Evolutionary conservation across 495 filamentous ascomycete species (phyloP).

Genomic region (Trichoderma virens): DNA sequence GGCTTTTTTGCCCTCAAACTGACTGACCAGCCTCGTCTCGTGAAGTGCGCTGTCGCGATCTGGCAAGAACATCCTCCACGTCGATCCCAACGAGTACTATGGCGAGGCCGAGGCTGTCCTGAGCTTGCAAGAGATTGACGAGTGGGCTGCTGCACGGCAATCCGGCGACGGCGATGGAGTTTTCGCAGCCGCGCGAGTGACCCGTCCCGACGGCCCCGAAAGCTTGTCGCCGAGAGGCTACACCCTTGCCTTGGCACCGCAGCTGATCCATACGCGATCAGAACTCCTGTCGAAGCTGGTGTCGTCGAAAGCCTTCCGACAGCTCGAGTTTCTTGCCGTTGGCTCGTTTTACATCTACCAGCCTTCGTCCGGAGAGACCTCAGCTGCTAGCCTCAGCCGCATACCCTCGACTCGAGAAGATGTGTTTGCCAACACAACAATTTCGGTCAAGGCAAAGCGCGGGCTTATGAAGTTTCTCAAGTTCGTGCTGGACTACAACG

Average conservation of each 20-base stretch:
- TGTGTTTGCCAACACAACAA: constrained; percentile 63
- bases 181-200: constrained; percentile 22
- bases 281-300: constrained; percentile 68
- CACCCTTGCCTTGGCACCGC: constrained; percentile 74
- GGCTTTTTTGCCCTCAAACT: not conserved
- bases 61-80: constrained; percentile 81
- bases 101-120: constrained; percentile 81
- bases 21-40: constrained; percentile 11
- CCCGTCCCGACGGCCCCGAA: constrained; percentile 15
- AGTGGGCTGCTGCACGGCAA: constrained; percentile 50
- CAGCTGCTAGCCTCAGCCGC: constrained; percentile 39
- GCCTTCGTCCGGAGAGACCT: constrained; percentile 18
- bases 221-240: constrained; percentile 62
- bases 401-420: constrained; percentile 84
- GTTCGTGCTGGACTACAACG: constrained; percentile 57
- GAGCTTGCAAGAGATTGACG: constrained; percentile 70
- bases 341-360: constrained; percentile 85
- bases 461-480: constrained; percentile 83
- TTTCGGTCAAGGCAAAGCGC: constrained; percentile 71
- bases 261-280: constrained; percentile 79
- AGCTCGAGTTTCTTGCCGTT: constrained; percentile 89
- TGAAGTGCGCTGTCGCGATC: constrained; percentile 86
- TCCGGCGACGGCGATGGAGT: constrained; percentile 9
- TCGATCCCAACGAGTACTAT: constrained; percentile 84
- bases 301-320: constrained; percentile 76